phyloP scores from a whole-genome alignment of 2,329 filamentous ascomycete genomes.

The Monosporascus ibericus region DNA sequence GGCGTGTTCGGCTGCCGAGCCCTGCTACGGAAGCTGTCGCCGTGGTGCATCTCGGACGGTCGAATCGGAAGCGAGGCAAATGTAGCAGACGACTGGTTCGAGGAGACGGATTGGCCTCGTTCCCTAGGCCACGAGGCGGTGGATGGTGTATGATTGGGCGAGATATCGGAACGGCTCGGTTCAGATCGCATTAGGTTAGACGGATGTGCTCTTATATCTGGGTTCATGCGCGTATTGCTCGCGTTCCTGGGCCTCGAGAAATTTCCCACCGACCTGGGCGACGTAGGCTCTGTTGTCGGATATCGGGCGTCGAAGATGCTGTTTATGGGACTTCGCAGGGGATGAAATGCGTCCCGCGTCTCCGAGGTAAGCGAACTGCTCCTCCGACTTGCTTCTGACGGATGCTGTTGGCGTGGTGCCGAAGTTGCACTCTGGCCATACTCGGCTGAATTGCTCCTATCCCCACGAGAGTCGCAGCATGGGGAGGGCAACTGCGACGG shows the following conservation, averaged over 20 bases:
- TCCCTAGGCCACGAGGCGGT: conserved; percentile 35
- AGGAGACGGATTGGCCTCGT: conserved; percentile 42
- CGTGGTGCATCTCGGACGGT: conserved; percentile 28
- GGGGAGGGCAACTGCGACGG: conserved; percentile 1
- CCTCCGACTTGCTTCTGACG: not conserved
- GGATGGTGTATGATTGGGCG: conserved; percentile 12
- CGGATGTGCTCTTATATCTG: conserved; percentile 28
- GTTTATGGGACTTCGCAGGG: conserved; percentile 16
- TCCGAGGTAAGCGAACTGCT: not conserved
- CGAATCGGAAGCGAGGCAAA: conserved; percentile 37
- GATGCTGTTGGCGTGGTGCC: not conserved
- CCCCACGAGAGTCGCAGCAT: not conserved
- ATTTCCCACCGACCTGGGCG: conserved; percentile 40
- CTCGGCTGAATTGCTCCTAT: not conserved
- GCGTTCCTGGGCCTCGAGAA: conserved; percentile 54
- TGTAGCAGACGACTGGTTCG: conserved; percentile 39
- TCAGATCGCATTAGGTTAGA: conserved; percentile 20
- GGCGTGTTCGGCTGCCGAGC: conserved; percentile 18
- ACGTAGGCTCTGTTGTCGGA: not conserved
- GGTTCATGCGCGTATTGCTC: conserved; percentile 40
- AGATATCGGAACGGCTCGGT: conserved; percentile 13
- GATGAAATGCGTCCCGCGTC: conserved; percentile 7
- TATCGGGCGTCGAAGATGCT: conserved; percentile 21
- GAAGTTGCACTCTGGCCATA: not conserved
- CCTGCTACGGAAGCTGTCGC: conserved; percentile 19